Conservation (phyloP, 768 basidiomycete genomes). For the Asterophora parasitica region DNA sequence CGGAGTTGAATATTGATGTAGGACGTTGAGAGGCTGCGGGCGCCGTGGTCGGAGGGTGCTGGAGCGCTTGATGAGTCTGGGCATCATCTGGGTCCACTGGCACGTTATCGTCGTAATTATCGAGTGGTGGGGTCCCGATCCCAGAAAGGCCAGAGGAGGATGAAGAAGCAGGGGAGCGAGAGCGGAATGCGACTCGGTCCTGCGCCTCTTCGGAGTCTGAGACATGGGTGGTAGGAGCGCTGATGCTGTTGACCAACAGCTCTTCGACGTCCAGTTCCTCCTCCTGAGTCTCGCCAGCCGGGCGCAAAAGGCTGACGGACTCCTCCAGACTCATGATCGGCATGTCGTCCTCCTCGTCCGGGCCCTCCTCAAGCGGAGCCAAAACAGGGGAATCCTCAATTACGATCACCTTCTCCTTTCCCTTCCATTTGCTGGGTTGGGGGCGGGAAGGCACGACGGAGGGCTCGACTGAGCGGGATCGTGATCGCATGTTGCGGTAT, state of each 20-base stretch:
- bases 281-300: constrained; percentile 10
- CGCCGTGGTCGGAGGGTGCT: not conserved
- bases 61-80: constrained; percentile 15
- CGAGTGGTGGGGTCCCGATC: not conserved
- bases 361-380: constrained; percentile 4
- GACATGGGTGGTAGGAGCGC: constrained; percentile 3
- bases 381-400: not conserved
- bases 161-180: too few species aligned
- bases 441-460: constrained; percentile 3
- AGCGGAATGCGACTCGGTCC: too few species aligned
- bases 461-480: constrained; percentile 29
- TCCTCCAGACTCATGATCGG: not conserved
- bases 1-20: not conserved
- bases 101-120: not conserved
- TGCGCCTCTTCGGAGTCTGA: not conserved
- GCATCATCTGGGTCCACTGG: constrained; percentile 28
- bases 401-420: not conserved
- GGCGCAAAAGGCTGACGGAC: not conserved
- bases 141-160: too few species aligned
- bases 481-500: constrained; percentile 29
- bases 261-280: constrained; percentile 24
- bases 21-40: not conserved
- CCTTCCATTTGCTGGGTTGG: not conserved
- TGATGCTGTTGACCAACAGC: constrained; percentile 19
- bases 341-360: constrained; percentile 1